phyloP scores from a whole-genome alignment of 306 rosid species.

The Dryas drummondii region DNA sequence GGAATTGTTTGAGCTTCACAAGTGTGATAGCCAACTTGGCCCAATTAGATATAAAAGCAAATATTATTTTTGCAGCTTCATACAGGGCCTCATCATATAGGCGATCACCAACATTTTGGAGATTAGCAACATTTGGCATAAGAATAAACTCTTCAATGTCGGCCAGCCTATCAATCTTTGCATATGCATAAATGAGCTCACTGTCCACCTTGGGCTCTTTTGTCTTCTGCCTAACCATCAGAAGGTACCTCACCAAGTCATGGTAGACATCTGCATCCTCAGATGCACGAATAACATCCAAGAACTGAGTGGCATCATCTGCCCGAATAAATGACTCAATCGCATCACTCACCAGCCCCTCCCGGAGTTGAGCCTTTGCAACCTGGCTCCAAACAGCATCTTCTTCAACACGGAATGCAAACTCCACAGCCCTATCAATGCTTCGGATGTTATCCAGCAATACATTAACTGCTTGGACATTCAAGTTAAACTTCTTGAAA shows the following conservation, averaged over 20 bases:
- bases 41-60: constrained; percentile 94
- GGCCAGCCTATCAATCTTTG: constrained; percentile 91
- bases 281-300: constrained; percentile 91
- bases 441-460: constrained; percentile 81
- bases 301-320: constrained; percentile 88
- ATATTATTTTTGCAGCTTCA: constrained; percentile 97
- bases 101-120: constrained; percentile 92
- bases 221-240: constrained; percentile 95
- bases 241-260: constrained; percentile 90
- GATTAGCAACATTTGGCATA: constrained; percentile 98
- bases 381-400: constrained; percentile 99
- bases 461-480: constrained; percentile 98
- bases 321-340: constrained; percentile 97
- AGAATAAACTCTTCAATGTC: constrained; percentile 97
- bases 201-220: constrained; percentile 99
- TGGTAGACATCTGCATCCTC: constrained; percentile 77
- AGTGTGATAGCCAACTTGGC: constrained; percentile 96
- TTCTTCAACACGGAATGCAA: constrained; percentile 98
- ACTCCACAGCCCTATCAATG: constrained; percentile 95
- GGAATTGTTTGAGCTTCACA: constrained; percentile 91
- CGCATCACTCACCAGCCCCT: constrained; percentile 96
- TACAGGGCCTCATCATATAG: constrained; percentile 91
- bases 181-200: constrained; percentile 98
- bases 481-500: constrained; percentile 96
- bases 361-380: constrained; percentile 96